Conservation (phyloP, 768 basidiomycete species). For the Suillus decipiens region DNA sequence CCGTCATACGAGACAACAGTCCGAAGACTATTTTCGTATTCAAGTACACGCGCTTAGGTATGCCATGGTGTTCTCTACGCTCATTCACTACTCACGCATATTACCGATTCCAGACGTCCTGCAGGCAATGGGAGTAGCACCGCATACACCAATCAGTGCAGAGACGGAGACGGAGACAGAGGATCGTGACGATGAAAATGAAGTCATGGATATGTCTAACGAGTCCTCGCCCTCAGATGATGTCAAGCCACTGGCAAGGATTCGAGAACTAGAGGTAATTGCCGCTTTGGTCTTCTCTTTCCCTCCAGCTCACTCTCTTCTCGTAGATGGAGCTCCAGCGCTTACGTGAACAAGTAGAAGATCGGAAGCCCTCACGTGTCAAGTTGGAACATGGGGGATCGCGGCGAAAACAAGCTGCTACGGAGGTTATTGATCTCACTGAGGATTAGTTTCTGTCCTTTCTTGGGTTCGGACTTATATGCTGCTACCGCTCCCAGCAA, state of each 20-base stretch:
- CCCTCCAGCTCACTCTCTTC: not conserved
- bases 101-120: constrained; percentile 16
- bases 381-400: constrained; percentile 15
- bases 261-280: not conserved
- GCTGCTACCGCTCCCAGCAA: not conserved
- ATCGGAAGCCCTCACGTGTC: constrained; percentile 20
- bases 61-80: not conserved
- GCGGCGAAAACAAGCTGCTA: not conserved
- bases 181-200: not conserved
- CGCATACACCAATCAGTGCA: constrained; percentile 9
- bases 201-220: not conserved
- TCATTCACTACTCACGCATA: not conserved
- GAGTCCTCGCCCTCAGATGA: not conserved
- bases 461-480: not conserved
- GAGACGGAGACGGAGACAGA: not conserved
- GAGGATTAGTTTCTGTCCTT: not conserved
- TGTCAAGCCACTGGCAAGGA: not conserved
- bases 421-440: not conserved
- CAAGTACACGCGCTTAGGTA: constrained; percentile 20
- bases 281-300: not conserved
- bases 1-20: not conserved
- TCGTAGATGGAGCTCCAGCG: constrained; percentile 23
- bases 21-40: constrained; percentile 21
- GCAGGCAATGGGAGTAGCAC: constrained; percentile 23
- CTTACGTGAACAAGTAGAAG: constrained; percentile 19